These are phyloP conservation scores for Cyclotella sp. DNA, from an alignment of 108 stramenopile genomes.

Conservation along the genomic window DNA sequence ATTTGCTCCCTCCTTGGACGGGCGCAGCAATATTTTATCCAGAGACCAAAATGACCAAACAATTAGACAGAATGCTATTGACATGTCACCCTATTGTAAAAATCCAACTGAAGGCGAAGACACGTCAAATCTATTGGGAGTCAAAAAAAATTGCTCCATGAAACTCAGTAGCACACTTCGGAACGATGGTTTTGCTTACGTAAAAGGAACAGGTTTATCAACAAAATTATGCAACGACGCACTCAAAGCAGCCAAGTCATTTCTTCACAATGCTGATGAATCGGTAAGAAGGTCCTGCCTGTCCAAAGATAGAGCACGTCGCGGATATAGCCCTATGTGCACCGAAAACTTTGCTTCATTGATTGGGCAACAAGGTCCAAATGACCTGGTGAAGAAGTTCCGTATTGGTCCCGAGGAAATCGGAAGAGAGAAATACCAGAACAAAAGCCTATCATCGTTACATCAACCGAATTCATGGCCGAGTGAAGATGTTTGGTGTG, in stretches of 20 bases:
- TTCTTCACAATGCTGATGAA: slow-evolving; percentile 73
- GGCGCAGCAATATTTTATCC: neutral
- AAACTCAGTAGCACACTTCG: slow-evolving; percentile 49
- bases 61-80: slow-evolving; percentile 38
- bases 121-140: neutral
- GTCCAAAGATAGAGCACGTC: slow-evolving; percentile 68
- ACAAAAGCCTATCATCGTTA: slow-evolving; percentile 46
- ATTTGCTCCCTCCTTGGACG: slow-evolving; percentile 60
- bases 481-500: slow-evolving; percentile 50
- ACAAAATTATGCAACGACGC: slow-evolving; percentile 57
- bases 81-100: slow-evolving; percentile 60
- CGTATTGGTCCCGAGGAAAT: slow-evolving; percentile 58
- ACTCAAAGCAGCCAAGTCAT: slow-evolving; percentile 48
- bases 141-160: slow-evolving; percentile 35
- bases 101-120: neutral
- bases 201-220: slow-evolving; percentile 47
- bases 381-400: slow-evolving; percentile 80
- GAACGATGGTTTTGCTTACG: slow-evolving; percentile 65
- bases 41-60: neutral
- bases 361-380: slow-evolving; percentile 65
- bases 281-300: slow-evolving; percentile 69
- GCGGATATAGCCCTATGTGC: slow-evolving; percentile 75
- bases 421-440: neutral
- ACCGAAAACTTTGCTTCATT: slow-evolving; percentile 81
- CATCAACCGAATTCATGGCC: slow-evolving; percentile 79